Conservation (phyloP, 345 rosid genomes). For the Theobroma cacao region DNA sequence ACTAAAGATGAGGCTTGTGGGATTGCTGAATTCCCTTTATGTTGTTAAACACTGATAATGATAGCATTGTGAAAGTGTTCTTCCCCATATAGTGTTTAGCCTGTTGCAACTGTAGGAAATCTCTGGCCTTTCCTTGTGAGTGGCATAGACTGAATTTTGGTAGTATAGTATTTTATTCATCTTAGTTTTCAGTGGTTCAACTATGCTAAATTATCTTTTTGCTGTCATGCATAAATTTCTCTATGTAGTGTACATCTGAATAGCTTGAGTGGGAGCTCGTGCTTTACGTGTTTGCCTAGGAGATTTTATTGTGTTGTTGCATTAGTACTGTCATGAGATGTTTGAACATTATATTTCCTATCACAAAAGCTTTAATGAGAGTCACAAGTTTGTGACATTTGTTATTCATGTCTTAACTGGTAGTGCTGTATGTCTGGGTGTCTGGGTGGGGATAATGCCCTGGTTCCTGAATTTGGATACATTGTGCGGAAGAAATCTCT, state of each 20-base stretch:
- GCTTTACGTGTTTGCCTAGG: not conserved
- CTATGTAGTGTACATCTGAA: not conserved
- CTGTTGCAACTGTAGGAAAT: not conserved
- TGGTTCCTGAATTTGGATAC: not conserved
- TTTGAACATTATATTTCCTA: not conserved
- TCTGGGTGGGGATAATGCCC: not conserved
- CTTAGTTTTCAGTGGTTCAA: not conserved
- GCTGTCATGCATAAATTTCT: not conserved
- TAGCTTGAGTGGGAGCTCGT: not conserved
- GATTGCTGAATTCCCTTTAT: not conserved
- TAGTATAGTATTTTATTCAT: not conserved
- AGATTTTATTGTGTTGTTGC: not conserved
- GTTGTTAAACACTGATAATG: not conserved
- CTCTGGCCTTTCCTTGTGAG: not conserved
- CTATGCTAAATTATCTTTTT: not conserved
- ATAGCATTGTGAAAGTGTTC: not conserved
- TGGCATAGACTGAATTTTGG: not conserved
- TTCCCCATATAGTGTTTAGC: not conserved
- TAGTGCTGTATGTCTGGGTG: not conserved
- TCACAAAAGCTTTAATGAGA: not conserved
- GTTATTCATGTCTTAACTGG: not conserved
- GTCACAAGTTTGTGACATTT: not conserved
- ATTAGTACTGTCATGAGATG: not conserved
- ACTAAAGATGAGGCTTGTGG: slow-evolving; percentile 22
- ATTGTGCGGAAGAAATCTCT: not conserved